Percentiles rank a stretch among this genome's conserved stretches.
These are phyloP conservation scores for Colletotrichum euphorbiae DNA, from an alignment of 2,329 filamentous ascomycete species.

Conservation along the genomic window DNA sequence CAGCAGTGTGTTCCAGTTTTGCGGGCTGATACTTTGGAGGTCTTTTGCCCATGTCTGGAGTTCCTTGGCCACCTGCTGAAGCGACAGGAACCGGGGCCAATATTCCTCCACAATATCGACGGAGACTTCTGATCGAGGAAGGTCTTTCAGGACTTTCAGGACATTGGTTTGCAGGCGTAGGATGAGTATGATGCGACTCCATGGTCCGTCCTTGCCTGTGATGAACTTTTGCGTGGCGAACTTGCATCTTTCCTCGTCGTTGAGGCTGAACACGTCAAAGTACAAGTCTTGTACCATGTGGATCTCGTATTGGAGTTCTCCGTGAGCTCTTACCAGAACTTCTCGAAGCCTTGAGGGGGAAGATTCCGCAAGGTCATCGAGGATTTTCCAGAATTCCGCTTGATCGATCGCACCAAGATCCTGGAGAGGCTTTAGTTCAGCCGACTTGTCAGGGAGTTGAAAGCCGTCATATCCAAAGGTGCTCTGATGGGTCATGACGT, in stretches of 20 bases:
- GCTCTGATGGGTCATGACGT: background rate
- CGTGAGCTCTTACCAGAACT: background rate
- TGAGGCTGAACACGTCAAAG: conserved; percentile 18
- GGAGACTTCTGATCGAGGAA: background rate
- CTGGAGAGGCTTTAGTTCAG: background rate
- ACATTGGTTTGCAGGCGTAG: too few species aligned
- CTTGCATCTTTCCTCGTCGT: background rate
- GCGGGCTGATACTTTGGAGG: background rate
- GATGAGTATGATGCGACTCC: too few species aligned
- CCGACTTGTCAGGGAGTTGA: background rate
- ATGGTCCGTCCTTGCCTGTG: background rate
- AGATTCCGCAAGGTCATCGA: background rate
- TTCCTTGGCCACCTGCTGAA: background rate
- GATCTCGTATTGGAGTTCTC: background rate
- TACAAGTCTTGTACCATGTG: background rate
- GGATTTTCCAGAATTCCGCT: conserved; percentile 3
- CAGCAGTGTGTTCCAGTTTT: background rate
- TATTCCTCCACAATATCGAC: background rate
- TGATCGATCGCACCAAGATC: background rate
- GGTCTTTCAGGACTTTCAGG: background rate
- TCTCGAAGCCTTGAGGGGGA: background rate
- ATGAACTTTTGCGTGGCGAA: background rate
- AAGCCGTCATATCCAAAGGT: background rate
- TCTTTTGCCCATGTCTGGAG: background rate
- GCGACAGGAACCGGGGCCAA: background rate